phyloP scores from a whole-genome alignment of 306 rosid genomes.

The Lathyrus sativus region DNA sequence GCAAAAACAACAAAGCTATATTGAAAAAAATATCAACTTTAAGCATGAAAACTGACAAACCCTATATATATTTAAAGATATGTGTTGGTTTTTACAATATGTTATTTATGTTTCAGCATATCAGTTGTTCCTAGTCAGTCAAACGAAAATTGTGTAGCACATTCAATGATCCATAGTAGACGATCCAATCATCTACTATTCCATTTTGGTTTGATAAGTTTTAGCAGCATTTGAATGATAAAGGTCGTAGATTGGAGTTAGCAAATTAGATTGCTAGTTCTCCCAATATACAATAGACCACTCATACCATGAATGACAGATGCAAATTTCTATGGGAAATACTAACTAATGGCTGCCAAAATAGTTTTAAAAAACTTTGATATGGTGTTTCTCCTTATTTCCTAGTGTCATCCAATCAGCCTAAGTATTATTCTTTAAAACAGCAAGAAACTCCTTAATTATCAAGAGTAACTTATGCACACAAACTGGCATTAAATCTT shows the following conservation, averaged over 20 bases:
- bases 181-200: not conserved
- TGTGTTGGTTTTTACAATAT: not conserved
- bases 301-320: not conserved
- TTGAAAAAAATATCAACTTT: not conserved
- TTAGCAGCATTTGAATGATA: constrained; percentile 1
- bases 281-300: not conserved
- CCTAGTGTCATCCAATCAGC: constrained; percentile 12
- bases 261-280: constrained; percentile 11
- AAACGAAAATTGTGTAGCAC: constrained; percentile 4
- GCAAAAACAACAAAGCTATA: not conserved
- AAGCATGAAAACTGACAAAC: too few species aligned
- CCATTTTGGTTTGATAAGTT: constrained; percentile 15
- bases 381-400: constrained; percentile 4
- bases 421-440: constrained; percentile 5
- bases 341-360: not conserved
- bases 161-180: constrained; percentile 20
- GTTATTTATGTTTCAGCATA: constrained; percentile 4
- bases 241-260: constrained; percentile 15
- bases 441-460: constrained; percentile 15
- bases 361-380: not conserved
- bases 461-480: constrained; percentile 11
- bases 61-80: too few species aligned
- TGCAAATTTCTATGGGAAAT: not conserved
- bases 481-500: constrained; percentile 19
- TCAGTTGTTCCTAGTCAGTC: not conserved